phyloP scores from a whole-genome alignment of 148 eudicot genomes.

The Camellia japonica region DNA sequence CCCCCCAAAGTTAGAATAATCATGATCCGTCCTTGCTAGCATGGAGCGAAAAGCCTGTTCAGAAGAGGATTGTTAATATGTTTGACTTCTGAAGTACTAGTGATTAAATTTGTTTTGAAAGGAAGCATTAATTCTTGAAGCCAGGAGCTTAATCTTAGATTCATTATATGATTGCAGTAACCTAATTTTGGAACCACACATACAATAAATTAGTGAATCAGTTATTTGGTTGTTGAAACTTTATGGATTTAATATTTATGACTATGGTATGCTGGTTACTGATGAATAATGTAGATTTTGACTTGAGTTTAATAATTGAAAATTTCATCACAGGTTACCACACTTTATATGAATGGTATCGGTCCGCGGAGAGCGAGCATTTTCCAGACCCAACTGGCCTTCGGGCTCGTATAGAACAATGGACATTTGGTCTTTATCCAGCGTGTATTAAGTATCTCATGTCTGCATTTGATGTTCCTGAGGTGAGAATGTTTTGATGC shows the following conservation, averaged over 20 bases:
- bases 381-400: constrained; percentile 99
- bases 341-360: constrained; percentile 92
- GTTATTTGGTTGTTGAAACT: neutral
- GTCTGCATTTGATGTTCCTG: constrained; percentile 99
- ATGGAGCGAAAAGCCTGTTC: neutral
- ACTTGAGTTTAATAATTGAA: constrained; percentile 38
- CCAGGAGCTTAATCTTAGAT: neutral
- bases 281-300: neutral
- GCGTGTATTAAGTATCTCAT: constrained; percentile 98
- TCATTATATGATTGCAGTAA: neutral
- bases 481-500: constrained; percentile 43
- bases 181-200: neutral
- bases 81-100: constrained; percentile 1
- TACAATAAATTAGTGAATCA: neutral
- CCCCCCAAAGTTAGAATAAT: no score
- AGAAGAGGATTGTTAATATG: neutral
- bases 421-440: constrained; percentile 98
- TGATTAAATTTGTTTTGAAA: neutral
- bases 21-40: no score
- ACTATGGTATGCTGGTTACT: neutral
- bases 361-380: constrained; percentile 88
- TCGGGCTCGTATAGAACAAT: constrained; percentile 85
- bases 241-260: neutral
- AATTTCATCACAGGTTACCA: constrained; percentile 73
- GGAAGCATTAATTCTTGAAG: neutral